phyloP scores from a whole-genome alignment of 2,329 filamentous ascomycete genomes.

The Epichloe brachyelytri region DNA sequence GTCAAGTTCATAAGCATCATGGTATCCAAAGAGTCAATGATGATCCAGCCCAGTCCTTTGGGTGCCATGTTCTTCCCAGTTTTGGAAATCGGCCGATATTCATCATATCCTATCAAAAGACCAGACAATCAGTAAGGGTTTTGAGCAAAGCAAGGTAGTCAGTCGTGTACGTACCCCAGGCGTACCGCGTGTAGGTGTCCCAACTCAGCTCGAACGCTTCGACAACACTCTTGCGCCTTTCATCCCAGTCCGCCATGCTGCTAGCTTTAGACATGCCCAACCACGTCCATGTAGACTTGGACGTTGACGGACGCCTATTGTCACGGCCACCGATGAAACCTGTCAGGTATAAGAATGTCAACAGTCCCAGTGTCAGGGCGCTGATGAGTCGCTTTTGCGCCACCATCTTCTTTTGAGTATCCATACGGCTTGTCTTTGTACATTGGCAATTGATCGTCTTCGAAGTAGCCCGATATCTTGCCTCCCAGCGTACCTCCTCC shows the following conservation, averaged over 20 bases:
- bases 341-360: slow-evolving; percentile 57
- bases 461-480: slow-evolving; percentile 52
- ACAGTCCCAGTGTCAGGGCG: slow-evolving; percentile 36
- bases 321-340: slow-evolving; percentile 38
- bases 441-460: slow-evolving; percentile 58
- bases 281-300: slow-evolving; percentile 38
- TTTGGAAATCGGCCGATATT: slow-evolving; percentile 75
- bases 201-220: slow-evolving; percentile 87
- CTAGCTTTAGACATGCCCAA: slow-evolving; percentile 35
- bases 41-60: slow-evolving; percentile 92
- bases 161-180: slow-evolving; percentile 62
- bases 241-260: slow-evolving; percentile 55
- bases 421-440: slow-evolving; percentile 98
- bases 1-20: slow-evolving; percentile 98
- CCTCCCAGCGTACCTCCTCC: slow-evolving; percentile 30
- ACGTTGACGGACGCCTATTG: slow-evolving; percentile 23
- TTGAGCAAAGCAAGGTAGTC: background rate
- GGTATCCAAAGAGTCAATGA: slow-evolving; percentile 89
- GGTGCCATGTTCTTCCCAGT: slow-evolving; percentile 72
- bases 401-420: slow-evolving; percentile 47
- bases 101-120: slow-evolving; percentile 53
- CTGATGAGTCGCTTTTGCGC: slow-evolving; percentile 49
- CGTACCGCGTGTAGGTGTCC: slow-evolving; percentile 84
- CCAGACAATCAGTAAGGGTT: slow-evolving; percentile 15
- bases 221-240: slow-evolving; percentile 66